These are phyloP conservation scores for Dryadomyces quercivorus DNA, from an alignment of 2,329 filamentous ascomycete genomes.

Conservation along the genomic window DNA sequence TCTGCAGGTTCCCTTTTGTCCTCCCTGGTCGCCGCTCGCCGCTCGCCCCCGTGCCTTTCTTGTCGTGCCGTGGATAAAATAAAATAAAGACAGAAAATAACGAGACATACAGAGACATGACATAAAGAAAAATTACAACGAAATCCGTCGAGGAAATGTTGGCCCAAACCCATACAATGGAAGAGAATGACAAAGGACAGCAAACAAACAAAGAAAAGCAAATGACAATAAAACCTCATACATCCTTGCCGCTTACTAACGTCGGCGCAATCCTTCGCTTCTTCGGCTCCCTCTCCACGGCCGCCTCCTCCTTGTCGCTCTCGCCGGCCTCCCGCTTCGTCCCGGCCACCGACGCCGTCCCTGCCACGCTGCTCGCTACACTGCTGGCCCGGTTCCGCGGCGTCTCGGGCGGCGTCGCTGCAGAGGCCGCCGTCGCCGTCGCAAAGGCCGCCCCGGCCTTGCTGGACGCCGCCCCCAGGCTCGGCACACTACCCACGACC, in stretches of 20 bases:
- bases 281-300: conserved; percentile 35
- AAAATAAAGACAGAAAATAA: not conserved
- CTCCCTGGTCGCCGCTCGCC: no score
- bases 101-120: not conserved
- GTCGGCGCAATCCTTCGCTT: conserved; percentile 61
- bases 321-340: conserved; percentile 42
- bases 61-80: not conserved
- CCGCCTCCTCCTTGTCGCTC: conserved; percentile 35
- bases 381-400: conserved; percentile 52
- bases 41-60: no score
- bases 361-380: conserved; percentile 24
- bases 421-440: not conserved
- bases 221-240: not conserved
- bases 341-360: conserved; percentile 26
- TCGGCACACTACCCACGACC: conserved; percentile 63
- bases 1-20: no score
- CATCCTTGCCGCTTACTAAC: conserved; percentile 25
- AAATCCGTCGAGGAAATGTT: not conserved
- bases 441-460: conserved; percentile 27
- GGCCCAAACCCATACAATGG: no score
- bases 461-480: conserved; percentile 58
- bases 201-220: not conserved
- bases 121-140: not conserved
- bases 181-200: not conserved
- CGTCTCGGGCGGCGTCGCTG: conserved; percentile 73